A percentile compares a stretch with the other conserved stretches of the same genome.
These are phyloP conservation scores for Canariomyces notabilis DNA, from an alignment of 2,329 filamentous ascomycete genomes.

Conservation along the genomic window DNA sequence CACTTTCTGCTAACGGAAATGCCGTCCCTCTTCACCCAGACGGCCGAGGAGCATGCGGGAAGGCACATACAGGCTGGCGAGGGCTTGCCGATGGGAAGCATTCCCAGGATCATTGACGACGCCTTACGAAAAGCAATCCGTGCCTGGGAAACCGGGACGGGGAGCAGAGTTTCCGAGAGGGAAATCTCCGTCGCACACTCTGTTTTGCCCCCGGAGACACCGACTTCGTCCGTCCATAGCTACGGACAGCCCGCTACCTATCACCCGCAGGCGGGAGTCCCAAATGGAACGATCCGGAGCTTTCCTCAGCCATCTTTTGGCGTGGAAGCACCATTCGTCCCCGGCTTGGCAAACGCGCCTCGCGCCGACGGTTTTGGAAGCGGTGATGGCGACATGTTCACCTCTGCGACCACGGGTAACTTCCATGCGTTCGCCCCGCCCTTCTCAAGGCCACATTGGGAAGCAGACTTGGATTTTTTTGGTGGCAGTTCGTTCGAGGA, in stretches of 20 bases:
- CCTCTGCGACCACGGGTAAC: constrained; percentile 3
- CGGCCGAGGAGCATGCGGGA: constrained; percentile 19
- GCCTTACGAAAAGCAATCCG: constrained; percentile 18
- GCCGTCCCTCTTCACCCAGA: constrained; percentile 19
- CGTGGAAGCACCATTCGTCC: neutral
- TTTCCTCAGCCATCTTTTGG: neutral
- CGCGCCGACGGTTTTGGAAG: constrained; percentile 6
- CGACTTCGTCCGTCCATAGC: neutral
- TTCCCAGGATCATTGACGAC: constrained; percentile 16
- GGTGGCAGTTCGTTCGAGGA: neutral
- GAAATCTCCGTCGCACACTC: constrained; percentile 9
- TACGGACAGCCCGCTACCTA: constrained; percentile 1
- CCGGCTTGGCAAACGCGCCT: neutral
- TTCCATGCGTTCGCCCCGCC: constrained; percentile 7
- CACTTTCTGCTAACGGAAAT: constrained; percentile 22
- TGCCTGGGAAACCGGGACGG: constrained; percentile 11
- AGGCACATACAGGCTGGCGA: constrained; percentile 12
- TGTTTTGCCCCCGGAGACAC: constrained; percentile 6
- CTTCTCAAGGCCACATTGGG: constrained; percentile 5
- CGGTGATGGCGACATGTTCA: constrained; percentile 4
- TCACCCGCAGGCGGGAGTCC: neutral
- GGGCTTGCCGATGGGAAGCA: constrained; percentile 11
- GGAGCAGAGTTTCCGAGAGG: constrained; percentile 5
- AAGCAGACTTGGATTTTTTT: constrained; percentile 2
- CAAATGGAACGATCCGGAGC: neutral